These are phyloP conservation scores for Nissolia schottii DNA, from an alignment of 306 rosid species.

Conservation along the genomic window DNA sequence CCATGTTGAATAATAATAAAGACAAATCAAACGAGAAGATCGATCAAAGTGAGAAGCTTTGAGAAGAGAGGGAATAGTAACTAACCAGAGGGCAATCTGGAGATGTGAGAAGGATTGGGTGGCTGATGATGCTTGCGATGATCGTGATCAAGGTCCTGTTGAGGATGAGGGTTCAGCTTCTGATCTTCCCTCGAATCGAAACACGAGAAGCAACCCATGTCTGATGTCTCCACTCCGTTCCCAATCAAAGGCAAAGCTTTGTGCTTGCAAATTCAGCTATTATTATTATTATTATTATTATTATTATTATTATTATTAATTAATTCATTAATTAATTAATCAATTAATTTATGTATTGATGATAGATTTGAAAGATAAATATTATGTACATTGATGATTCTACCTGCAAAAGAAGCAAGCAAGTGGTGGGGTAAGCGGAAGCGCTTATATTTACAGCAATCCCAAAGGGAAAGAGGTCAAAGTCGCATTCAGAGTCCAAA, in stretches of 20 bases:
- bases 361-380: no score
- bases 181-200: conserved; percentile 81
- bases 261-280: no score
- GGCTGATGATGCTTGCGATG: conserved; percentile 30
- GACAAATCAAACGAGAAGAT: no score
- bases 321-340: no score
- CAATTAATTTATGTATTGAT: no score
- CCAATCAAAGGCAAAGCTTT: not conserved
- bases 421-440: not conserved
- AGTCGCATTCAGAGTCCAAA: not conserved
- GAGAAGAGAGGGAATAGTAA: not conserved
- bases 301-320: no score
- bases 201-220: conserved; percentile 88
- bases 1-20: no score
- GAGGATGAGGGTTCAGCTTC: conserved; percentile 62
- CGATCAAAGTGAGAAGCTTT: conserved; percentile 1
- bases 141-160: conserved; percentile 42
- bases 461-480: not conserved
- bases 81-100: conserved; percentile 78
- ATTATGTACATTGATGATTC: not conserved
- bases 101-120: conserved; percentile 49
- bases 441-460: not conserved
- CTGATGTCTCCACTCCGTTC: not conserved
- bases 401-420: not conserved
- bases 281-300: not conserved